Conservation (phyloP, 148 eudicot species). For the Talinum fruticosum region DNA sequence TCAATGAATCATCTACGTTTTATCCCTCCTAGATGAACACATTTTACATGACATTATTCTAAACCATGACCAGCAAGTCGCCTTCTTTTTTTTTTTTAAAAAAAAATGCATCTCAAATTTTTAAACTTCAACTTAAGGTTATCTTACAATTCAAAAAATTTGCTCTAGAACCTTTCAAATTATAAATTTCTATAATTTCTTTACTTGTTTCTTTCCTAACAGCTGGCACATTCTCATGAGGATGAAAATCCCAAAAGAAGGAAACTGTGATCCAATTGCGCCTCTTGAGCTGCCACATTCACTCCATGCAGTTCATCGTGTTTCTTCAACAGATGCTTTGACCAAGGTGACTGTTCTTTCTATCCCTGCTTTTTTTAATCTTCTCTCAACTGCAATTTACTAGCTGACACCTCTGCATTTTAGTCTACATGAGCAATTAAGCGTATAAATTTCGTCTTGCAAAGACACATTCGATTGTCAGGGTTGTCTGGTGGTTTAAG, state of each 20-base stretch:
- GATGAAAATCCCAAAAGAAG: slow-evolving; percentile 64
- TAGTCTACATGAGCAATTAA: not conserved
- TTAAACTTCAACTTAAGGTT: not conserved
- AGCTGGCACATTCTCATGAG: slow-evolving; percentile 98
- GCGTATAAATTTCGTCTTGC: not conserved
- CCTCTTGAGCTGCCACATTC: slow-evolving; percentile 93
- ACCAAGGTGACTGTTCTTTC: slow-evolving; percentile 47
- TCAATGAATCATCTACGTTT: not conserved
- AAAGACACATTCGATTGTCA: not conserved
- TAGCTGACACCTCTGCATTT: not conserved
- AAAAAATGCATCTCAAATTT: not conserved
- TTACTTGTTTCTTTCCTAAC: slow-evolving; percentile 13
- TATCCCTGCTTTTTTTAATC: not conserved
- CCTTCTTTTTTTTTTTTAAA: too few relatives aligned
- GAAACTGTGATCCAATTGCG: slow-evolving; percentile 75
- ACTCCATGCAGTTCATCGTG: slow-evolving; percentile 78
- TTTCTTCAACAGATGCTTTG: slow-evolving; percentile 58
- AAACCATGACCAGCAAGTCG: too few relatives aligned
- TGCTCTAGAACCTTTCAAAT: not conserved
- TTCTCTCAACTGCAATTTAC: not conserved
- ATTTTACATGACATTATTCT: too few relatives aligned
- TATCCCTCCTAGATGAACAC: not conserved
- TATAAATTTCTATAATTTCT: not conserved
- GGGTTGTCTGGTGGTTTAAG: not conserved
- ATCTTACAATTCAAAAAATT: not conserved